Conservation (phyloP, 2,329 filamentous ascomycete genomes). For the Dendryphion nanum region DNA sequence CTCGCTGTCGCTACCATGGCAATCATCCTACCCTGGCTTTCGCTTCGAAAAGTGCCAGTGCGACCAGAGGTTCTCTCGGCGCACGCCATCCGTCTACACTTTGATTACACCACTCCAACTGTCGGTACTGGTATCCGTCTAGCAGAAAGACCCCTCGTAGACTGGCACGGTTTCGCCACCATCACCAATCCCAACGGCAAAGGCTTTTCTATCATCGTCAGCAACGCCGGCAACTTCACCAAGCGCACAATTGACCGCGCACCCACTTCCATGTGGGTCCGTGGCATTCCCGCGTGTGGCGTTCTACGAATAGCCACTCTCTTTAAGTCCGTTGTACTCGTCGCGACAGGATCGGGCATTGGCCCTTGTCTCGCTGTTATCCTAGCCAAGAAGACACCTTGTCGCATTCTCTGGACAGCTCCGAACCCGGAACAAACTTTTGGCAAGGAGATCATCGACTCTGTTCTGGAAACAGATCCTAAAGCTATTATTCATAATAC, state of each 20-base stretch:
- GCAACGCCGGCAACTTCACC: constrained; percentile 41
- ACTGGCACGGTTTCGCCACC: constrained; percentile 42
- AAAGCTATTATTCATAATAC: constrained; percentile 70
- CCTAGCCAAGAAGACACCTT: constrained; percentile 45
- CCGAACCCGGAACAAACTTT: constrained; percentile 64
- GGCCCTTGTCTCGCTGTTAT: constrained; percentile 53
- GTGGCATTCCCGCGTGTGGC: constrained; percentile 36
- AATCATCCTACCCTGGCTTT: constrained; percentile 72
- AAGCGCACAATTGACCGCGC: constrained; percentile 31
- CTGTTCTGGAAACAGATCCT: constrained; percentile 59
- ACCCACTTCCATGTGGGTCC: constrained; percentile 35
- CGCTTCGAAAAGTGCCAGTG: constrained; percentile 67
- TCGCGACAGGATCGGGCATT: constrained; percentile 40
- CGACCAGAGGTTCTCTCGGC: constrained; percentile 67
- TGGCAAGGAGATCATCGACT: constrained; percentile 58
- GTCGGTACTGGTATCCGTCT: constrained; percentile 33
- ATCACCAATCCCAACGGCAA: constrained; percentile 32
- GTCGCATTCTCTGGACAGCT: constrained; percentile 71
- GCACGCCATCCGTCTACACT: constrained; percentile 70
- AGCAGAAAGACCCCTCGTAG: constrained; percentile 31
- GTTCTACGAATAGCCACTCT: constrained; percentile 37
- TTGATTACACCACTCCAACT: constrained; percentile 32
- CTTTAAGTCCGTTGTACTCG: constrained; percentile 37
- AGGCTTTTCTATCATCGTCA: constrained; percentile 37
- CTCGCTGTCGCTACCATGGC: constrained; percentile 63